Percentiles rank a stretch among this genome's conserved stretches.
These are phyloP conservation scores for Kodamaea laetipori DNA, from an alignment of 805 yeast species.

Conservation along the genomic window DNA sequence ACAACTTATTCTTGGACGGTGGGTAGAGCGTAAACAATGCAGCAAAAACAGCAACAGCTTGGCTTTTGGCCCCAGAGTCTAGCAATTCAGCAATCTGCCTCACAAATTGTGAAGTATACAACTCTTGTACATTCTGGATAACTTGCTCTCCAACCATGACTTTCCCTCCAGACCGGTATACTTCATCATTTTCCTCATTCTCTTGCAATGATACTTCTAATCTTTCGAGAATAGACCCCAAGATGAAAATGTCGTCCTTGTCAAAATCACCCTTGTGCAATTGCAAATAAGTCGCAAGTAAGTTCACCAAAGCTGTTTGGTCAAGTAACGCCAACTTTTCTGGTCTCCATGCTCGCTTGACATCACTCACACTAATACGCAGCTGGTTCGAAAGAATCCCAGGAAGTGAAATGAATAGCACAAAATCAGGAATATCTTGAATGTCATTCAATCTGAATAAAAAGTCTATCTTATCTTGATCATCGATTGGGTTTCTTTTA, in stretches of 20 bases:
- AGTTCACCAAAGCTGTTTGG: slow-evolving; percentile 16
- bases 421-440: slow-evolving; percentile 9
- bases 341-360: slow-evolving; percentile 25
- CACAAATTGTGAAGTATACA: slow-evolving; percentile 27
- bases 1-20: slow-evolving; percentile 35
- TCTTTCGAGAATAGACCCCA: slow-evolving; percentile 21
- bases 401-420: slow-evolving; percentile 18
- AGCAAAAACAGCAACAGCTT: slow-evolving; percentile 24
- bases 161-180: not conserved
- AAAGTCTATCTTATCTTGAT: not conserved
- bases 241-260: not conserved
- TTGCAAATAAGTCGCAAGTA: slow-evolving; percentile 5
- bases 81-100: slow-evolving; percentile 18
- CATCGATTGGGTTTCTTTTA: not conserved
- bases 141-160: not conserved
- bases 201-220: slow-evolving; percentile 21
- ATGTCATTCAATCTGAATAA: slow-evolving; percentile 3
- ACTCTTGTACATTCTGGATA: slow-evolving; percentile 8
- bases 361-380: slow-evolving; percentile 3
- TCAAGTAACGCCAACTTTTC: slow-evolving; percentile 23
- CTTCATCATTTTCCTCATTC: slow-evolving; percentile 9
- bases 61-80: not conserved
- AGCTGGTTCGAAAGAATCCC: slow-evolving; percentile 7
- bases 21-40: slow-evolving; percentile 42
- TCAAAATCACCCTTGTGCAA: slow-evolving; percentile 5